Percentiles rank a stretch among this genome's conserved stretches.
These are phyloP conservation scores for Sanghuangporus sanghuang DNA, from an alignment of 1,284 basidiomycete genomes.

Conservation along the genomic window DNA sequence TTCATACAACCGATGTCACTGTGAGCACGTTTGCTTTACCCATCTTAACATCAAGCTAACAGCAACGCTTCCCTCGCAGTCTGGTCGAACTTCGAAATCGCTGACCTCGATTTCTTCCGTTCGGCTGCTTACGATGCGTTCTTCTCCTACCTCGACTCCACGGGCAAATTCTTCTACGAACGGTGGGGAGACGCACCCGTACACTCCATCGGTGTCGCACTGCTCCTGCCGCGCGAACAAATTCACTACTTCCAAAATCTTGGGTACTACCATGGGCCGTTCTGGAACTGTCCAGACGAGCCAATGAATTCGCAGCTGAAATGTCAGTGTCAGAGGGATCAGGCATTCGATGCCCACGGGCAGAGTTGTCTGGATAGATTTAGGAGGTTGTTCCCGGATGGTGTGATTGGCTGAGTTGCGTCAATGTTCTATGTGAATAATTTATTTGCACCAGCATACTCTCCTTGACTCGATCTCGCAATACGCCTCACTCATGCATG, in stretches of 20 bases:
- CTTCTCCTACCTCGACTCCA: constrained; percentile 67
- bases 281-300: constrained; percentile 45
- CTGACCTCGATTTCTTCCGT: constrained; percentile 55
- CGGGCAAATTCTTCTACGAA: constrained; percentile 79
- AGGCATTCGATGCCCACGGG: constrained; percentile 42
- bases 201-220: constrained; percentile 66
- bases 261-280: constrained; percentile 50
- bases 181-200: constrained; percentile 81
- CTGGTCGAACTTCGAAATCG: constrained; percentile 80
- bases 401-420: not conserved
- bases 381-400: constrained; percentile 4
- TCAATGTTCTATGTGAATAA: no score
- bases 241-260: constrained; percentile 68
- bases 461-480: no score
- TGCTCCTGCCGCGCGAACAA: constrained; percentile 56
- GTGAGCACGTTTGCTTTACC: constrained; percentile 30
- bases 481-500: not conserved
- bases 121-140: constrained; percentile 63
- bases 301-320: constrained; percentile 39
- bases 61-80: constrained; percentile 31
- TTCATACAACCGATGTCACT: constrained; percentile 73
- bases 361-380: not conserved
- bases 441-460: no score
- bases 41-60: not conserved
- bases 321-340: constrained; percentile 42